Base-by-base conservation (phyloP, 2,329 filamentous ascomycete genomes). In the Xylaria sp. region DNA sequence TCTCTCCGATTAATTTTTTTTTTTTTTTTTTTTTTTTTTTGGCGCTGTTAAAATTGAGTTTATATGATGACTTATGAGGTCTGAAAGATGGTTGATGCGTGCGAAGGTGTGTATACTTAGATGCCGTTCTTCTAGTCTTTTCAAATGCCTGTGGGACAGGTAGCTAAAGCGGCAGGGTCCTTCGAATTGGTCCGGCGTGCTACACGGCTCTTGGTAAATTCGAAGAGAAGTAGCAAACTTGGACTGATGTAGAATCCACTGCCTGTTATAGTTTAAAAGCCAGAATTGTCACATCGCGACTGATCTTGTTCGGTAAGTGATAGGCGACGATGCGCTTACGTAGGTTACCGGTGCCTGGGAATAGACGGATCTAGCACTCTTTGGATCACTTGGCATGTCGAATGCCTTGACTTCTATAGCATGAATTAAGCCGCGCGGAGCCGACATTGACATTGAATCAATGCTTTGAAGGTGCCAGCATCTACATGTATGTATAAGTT, bases 341-440 rank as follows among this genome's bases (percentile, higher is more conserved):
- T 46, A 66, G 56, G 4, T 54, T 46, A n/a, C 13, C 12, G 63
- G 46, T 65, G 63, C 63, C 63, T 65, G 41, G 54, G 43, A 23
- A 9, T 52, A 52, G 28, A 25, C 10, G 12, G 15, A n/a, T 52
- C 23, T n/a, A 46, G 54, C 64, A 63, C 64, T 67, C 33, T 67
- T 23, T 36, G 8, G 8, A 55, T 54, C 31, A 46, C 18, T 31
- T 28, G n/a, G 56, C 56, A 25, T 41, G n/a, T 3, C 15, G 23
- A n/a, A 13, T 28, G 33, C 20, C 55, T 31, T 8, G 0, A 31
- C n/a, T n/a, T 25, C 41, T 43, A 43, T 43, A 25, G 36, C 15
- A 28, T 39, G 28, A 33, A 60, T 59, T 15, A 43, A 39, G 39
- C 33, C 41, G 25, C 6, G 9, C 51, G 28, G 52, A 49, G 51